Evolutionary conservation across 2,329 filamentous ascomycete genomes (phyloP).

Genomic region (Penicillium polonicum): DNA sequence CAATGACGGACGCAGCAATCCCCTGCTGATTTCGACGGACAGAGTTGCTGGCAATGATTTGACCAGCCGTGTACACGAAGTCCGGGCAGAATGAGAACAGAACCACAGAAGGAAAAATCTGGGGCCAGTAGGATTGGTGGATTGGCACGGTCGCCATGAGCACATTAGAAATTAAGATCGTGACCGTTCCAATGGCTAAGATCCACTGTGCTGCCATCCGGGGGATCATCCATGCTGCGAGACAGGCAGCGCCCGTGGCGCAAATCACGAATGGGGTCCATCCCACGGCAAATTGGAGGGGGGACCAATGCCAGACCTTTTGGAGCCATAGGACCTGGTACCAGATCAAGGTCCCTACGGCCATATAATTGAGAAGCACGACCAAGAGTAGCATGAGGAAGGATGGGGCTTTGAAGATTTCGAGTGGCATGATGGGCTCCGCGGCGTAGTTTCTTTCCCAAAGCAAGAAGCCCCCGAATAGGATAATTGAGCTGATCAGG

Average conservation of each 20-base stretch:
- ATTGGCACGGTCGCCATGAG: constrained; percentile 48
- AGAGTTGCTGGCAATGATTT: constrained; percentile 56
- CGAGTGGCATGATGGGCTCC: constrained; percentile 49
- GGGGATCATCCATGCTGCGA: constrained; percentile 50
- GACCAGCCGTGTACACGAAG: constrained; percentile 52
- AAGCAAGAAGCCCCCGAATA: constrained; percentile 35
- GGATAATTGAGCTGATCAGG: constrained; percentile 38
- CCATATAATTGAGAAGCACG: constrained; percentile 50
- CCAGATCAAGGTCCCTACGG: constrained; percentile 50
- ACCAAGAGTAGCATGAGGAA: constrained; percentile 47
- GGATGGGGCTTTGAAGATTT: constrained; percentile 47
- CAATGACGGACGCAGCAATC: constrained; percentile 52
- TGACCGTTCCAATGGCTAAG: constrained; percentile 44
- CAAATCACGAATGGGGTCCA: constrained; percentile 47
- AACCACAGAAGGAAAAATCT: constrained; percentile 42
- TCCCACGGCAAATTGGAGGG: constrained; percentile 42
- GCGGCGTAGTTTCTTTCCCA: constrained; percentile 46
- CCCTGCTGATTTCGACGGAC: constrained; percentile 52
- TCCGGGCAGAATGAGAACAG: constrained; percentile 47
- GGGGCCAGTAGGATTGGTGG: constrained; percentile 48
- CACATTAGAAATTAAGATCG: constrained; percentile 32
- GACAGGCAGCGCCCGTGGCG: constrained; percentile 37
- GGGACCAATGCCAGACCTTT: constrained; percentile 42
- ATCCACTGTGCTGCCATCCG: constrained; percentile 51
- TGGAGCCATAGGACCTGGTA: constrained; percentile 51